A percentile compares a stretch with the other conserved stretches of the same genome.
Evolutionary conservation across 1,139 yeast species (phyloP).

Genomic region (Yamadazyma siamensis): DNA sequence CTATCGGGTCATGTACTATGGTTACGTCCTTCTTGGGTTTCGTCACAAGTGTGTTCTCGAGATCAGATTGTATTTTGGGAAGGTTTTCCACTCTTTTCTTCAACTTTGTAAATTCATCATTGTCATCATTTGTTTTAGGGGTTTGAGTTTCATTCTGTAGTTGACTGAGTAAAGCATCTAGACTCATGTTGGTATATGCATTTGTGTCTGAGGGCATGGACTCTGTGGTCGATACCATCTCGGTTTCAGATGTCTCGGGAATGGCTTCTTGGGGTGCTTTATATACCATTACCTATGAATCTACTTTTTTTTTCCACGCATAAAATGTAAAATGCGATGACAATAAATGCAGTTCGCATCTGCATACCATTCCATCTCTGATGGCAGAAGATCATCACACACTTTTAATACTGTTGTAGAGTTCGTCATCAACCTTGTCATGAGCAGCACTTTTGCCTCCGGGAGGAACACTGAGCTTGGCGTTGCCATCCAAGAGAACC

Average conservation of each 20-base stretch:
- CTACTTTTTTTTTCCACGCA: too few relatives aligned
- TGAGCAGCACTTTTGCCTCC: background rate
- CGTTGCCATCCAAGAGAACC: slow-evolving; percentile 49
- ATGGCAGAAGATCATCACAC: background rate
- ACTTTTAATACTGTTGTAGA: slow-evolving; percentile 13
- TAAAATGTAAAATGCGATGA: too few relatives aligned
- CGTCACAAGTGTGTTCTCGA: slow-evolving; percentile 20
- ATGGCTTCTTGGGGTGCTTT: slow-evolving; percentile 7
- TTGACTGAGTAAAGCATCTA: slow-evolving; percentile 34
- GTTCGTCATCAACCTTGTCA: slow-evolving; percentile 22
- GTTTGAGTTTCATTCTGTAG: slow-evolving; percentile 17
- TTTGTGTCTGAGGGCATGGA: slow-evolving; percentile 8
- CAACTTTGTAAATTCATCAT: slow-evolving; percentile 26
- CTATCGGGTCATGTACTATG: slow-evolving; percentile 53
- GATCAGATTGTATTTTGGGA: slow-evolving; percentile 34
- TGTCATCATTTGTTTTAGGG: slow-evolving; percentile 8
- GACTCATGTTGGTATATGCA: slow-evolving; percentile 9
- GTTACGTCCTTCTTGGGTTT: slow-evolving; percentile 20
- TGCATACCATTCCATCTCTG: too few relatives aligned
- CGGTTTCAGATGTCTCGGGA: slow-evolving; percentile 14
- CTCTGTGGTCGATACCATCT: slow-evolving; percentile 11
- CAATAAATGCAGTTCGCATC: too few relatives aligned
- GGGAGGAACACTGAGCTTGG: slow-evolving; percentile 33
- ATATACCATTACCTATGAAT: too few relatives aligned
- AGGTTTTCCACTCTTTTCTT: slow-evolving; percentile 27